phyloP scores from a whole-genome alignment of 2,329 filamentous ascomycete species.

The Hymenoscyphus repandus region DNA sequence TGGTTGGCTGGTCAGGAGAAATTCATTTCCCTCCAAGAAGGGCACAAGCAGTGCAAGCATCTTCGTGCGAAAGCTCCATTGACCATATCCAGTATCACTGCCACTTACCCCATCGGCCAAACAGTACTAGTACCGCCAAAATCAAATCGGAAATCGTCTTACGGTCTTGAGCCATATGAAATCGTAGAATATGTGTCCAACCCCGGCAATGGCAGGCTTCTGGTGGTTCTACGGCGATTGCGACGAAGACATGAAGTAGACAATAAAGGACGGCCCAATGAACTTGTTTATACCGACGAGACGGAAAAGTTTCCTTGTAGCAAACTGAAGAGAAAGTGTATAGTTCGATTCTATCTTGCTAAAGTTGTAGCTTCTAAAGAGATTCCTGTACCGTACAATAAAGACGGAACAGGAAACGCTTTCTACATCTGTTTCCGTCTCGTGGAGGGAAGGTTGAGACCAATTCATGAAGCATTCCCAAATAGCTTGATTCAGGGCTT shows the following conservation, averaged over 20 bases:
- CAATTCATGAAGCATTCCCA: constrained; percentile 33
- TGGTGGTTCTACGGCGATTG: constrained; percentile 46
- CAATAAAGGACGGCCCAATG: constrained; percentile 30
- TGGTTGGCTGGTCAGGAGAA: constrained; percentile 53
- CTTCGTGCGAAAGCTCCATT: constrained; percentile 15
- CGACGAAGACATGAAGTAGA: constrained; percentile 43
- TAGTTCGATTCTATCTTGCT: constrained; percentile 49
- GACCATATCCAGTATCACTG: constrained; percentile 9
- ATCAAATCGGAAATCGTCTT: constrained; percentile 36
- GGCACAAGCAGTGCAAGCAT: constrained; percentile 51
- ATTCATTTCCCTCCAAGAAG: constrained; percentile 53
- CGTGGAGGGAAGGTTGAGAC: constrained; percentile 25
- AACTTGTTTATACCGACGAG: constrained; percentile 51
- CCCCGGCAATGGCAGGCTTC: constrained; percentile 21
- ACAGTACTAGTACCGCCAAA: constrained; percentile 41
- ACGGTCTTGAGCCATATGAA: constrained; percentile 54
- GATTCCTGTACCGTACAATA: constrained; percentile 59
- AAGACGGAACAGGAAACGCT: constrained; percentile 58
- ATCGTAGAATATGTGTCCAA: constrained; percentile 38
- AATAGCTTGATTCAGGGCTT: constrained; percentile 48
- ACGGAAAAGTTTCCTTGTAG: constrained; percentile 33
- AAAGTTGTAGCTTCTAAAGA: constrained; percentile 28
- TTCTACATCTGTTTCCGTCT: constrained; percentile 55
- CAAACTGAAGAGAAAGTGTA: constrained; percentile 50
- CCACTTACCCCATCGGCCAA: constrained; percentile 47